Conservation (phyloP, 2,329 filamentous ascomycete species). For the Fusarium illudens region DNA sequence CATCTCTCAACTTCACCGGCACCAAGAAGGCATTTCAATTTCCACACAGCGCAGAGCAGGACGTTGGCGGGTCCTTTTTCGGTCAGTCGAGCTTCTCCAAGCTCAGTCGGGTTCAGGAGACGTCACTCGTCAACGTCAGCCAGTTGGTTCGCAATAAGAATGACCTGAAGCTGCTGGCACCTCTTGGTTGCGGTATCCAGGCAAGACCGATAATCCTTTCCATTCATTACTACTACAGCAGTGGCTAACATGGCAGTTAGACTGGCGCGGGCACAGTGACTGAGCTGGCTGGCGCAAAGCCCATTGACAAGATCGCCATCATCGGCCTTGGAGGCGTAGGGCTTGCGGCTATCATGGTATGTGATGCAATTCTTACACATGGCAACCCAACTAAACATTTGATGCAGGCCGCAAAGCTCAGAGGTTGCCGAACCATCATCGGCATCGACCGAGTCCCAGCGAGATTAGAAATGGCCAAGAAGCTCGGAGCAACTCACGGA, state of each 20-base stretch:
- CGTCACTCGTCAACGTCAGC: conserved; percentile 11
- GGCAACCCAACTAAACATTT: not conserved
- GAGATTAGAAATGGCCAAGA: conserved; percentile 10
- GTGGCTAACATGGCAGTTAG: not conserved
- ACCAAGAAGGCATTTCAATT: not conserved
- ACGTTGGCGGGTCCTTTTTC: conserved; percentile 14
- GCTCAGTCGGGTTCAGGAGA: conserved; percentile 6
- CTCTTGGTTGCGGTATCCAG: conserved; percentile 18
- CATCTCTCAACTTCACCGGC: conserved; percentile 8
- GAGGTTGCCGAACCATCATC: conserved; percentile 7
- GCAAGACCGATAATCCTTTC: not conserved
- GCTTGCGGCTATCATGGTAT: not conserved
- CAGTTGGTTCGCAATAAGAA: not conserved
- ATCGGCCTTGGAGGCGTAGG: conserved; percentile 10
- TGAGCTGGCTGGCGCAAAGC: not conserved
- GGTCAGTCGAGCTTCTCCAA: conserved; percentile 16
- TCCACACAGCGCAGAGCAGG: not conserved
- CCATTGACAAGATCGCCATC: not conserved
- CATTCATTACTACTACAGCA: not conserved
- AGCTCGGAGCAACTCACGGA: conserved; percentile 6
- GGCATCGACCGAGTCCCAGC: conserved; percentile 5
- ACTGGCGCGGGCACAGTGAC: not conserved
- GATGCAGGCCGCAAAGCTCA: conserved; percentile 1
- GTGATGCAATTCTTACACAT: not conserved
- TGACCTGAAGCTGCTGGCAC: conserved; percentile 14